Evolutionary conservation across 805 yeast species (phyloP).

Genomic region (Lachancea cidri): DNA sequence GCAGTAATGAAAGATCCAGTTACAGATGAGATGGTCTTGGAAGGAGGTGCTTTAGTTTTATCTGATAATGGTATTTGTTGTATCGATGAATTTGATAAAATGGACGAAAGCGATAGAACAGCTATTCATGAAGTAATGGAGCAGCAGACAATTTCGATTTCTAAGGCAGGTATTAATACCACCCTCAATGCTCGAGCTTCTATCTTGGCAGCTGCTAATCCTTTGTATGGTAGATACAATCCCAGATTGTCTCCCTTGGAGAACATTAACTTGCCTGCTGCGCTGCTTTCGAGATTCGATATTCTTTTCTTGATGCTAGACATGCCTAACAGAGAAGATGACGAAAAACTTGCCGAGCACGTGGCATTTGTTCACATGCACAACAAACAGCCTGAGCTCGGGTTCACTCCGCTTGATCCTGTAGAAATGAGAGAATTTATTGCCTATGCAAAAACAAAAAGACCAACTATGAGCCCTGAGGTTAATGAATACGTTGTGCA

Average conservation of each 20-base stretch:
- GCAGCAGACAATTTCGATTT: conserved; percentile 95
- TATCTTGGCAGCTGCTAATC: conserved; percentile 93
- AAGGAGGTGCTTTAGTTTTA: conserved; percentile 95
- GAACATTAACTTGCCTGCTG: conserved; percentile 95
- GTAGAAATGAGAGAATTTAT: conserved; percentile 53
- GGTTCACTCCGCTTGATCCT: too few species aligned
- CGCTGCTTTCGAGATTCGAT: conserved; percentile 90
- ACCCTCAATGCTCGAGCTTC: conserved; percentile 96
- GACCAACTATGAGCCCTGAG: conserved; percentile 71
- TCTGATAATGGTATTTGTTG: conserved; percentile 99
- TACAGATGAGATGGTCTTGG: conserved; percentile 97
- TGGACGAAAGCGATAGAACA: conserved; percentile 95
- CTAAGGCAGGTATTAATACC: conserved; percentile 96
- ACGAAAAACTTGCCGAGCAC: conserved; percentile 84
- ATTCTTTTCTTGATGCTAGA: conserved; percentile 88
- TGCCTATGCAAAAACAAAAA: conserved; percentile 92
- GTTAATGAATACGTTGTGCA: conserved; percentile 83
- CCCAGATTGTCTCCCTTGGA: conserved; percentile 93
- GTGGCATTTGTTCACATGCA: conserved; percentile 88
- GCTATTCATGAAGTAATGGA: conserved; percentile 89
- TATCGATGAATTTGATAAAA: conserved; percentile 97
- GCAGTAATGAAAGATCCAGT: conserved; percentile 98
- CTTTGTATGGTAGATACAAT: conserved; percentile 91
- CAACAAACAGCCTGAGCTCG: conserved; percentile 73
- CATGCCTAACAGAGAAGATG: conserved; percentile 81